Conservation (phyloP, 2,329 filamentous ascomycete species). For the Paradendryphiella salina region DNA sequence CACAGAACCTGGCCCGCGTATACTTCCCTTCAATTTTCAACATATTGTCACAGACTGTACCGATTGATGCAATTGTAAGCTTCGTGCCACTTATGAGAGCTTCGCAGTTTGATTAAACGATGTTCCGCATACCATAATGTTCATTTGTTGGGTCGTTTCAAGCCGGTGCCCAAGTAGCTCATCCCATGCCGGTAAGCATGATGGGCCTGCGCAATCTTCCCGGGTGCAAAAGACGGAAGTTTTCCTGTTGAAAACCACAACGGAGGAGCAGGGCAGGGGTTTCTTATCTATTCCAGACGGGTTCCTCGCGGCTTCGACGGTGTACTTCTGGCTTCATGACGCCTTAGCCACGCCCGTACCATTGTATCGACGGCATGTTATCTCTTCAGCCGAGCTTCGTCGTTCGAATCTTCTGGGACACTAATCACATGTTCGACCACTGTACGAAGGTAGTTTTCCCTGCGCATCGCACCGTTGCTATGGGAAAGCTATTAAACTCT, state of each 20-base stretch:
- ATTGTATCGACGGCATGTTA: neutral
- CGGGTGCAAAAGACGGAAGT: neutral
- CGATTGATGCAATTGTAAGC: no score
- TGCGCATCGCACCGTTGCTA: neutral
- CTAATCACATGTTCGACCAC: neutral
- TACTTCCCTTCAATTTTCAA: no score
- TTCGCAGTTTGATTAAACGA: no score
- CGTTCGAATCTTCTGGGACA: neutral
- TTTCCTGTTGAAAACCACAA: neutral
- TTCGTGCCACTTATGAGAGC: no score
- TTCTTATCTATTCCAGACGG: neutral
- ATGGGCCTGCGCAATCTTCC: neutral
- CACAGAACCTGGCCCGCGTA: no score
- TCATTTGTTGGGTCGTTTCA: neutral
- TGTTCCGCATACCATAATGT: neutral
- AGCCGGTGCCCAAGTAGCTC: neutral
- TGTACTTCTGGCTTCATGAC: neutral
- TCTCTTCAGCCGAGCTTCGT: neutral
- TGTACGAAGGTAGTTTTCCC: neutral
- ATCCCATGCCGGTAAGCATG: neutral
- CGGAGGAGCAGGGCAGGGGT: neutral
- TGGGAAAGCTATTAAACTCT: neutral
- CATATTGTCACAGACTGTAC: no score
- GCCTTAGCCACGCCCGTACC: constrained; percentile 1
- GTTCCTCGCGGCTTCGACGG: neutral